phyloP scores from a whole-genome alignment of 2,329 filamentous ascomycete genomes.

The Coniochaeta prunicola region DNA sequence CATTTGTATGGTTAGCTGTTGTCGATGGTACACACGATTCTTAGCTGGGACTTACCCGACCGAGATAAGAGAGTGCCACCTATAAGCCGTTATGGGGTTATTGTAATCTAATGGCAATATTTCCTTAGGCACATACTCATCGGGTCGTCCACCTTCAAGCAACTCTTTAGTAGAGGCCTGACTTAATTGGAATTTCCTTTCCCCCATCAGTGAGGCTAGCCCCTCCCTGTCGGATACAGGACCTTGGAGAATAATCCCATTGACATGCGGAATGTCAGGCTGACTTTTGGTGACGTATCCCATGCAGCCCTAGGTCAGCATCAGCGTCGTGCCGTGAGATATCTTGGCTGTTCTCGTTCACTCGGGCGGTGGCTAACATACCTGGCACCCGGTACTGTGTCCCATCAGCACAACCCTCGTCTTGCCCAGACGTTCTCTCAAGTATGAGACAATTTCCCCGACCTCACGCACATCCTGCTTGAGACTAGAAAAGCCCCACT shows the following conservation, averaged over 20 bases:
- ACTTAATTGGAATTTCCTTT: constrained; percentile 32
- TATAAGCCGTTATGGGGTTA: constrained; percentile 43
- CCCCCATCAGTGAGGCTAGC: constrained; percentile 34
- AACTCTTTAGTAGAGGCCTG: constrained; percentile 44
- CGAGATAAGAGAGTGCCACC: constrained; percentile 42
- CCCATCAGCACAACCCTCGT: constrained; percentile 48
- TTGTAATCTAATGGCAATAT: constrained; percentile 31
- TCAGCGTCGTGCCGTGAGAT: constrained; percentile 1
- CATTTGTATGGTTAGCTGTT: neutral
- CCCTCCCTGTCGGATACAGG: constrained; percentile 72
- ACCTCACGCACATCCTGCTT: constrained; percentile 47
- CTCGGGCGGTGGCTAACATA: constrained; percentile 18
- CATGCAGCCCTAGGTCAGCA: constrained; percentile 41
- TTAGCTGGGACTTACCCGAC: constrained; percentile 44
- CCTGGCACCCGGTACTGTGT: constrained; percentile 53
- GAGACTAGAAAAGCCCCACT: constrained; percentile 43
- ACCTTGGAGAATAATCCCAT: constrained; percentile 75
- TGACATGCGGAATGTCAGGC: constrained; percentile 44
- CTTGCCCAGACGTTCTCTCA: constrained; percentile 38
- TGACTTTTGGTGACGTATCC: constrained; percentile 41
- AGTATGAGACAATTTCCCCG: constrained; percentile 42
- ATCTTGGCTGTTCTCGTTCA: too few relatives aligned
- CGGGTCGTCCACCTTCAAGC: constrained; percentile 44
- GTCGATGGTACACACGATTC: neutral
- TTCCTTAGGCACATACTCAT: constrained; percentile 41